Conservation (phyloP, 106 monocot genomes). For the Allium sativum region DNA sequence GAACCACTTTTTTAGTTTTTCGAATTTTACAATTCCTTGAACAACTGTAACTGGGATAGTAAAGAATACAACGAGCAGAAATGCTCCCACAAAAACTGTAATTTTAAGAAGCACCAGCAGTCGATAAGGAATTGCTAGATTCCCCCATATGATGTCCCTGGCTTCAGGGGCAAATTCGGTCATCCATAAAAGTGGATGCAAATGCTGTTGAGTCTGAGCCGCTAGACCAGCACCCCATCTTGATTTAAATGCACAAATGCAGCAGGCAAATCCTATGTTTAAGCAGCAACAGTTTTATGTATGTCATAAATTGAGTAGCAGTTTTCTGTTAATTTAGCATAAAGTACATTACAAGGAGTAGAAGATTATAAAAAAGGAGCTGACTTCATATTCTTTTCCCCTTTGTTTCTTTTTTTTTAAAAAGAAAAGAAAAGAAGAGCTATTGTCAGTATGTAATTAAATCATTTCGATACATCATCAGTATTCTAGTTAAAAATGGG, state of each 20-base stretch:
- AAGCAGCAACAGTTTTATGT: too few relatives aligned
- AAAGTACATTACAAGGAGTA: too few relatives aligned
- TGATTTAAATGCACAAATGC: slow-evolving; percentile 71
- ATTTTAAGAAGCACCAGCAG: slow-evolving; percentile 29
- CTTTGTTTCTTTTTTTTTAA: too few relatives aligned
- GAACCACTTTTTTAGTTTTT: slow-evolving; percentile 72
- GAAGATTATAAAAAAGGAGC: too few relatives aligned
- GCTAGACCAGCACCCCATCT: slow-evolving; percentile 42
- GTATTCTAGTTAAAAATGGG: too few relatives aligned
- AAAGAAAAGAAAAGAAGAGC: too few relatives aligned
- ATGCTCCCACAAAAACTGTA: slow-evolving; percentile 35
- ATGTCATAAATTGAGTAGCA: too few relatives aligned
- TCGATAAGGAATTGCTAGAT: slow-evolving; percentile 52
- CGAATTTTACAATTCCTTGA: slow-evolving; percentile 70
- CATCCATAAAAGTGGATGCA: slow-evolving; percentile 52
- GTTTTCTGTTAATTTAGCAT: too few relatives aligned
- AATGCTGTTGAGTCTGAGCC: slow-evolving; percentile 58
- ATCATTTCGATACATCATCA: too few relatives aligned
- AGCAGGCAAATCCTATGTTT: slow-evolving; percentile 38
- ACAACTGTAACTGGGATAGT: slow-evolving; percentile 63
- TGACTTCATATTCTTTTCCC: too few relatives aligned
- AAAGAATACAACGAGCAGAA: slow-evolving; percentile 55
- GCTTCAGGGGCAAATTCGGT: slow-evolving; percentile 66
- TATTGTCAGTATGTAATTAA: too few relatives aligned
- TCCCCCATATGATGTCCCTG: slow-evolving; percentile 54